A percentile compares a stretch with the other conserved stretches of the same genome.
Evolutionary conservation across 768 basidiomycete genomes (phyloP).

Genomic region (Phallus indusiatus): DNA sequence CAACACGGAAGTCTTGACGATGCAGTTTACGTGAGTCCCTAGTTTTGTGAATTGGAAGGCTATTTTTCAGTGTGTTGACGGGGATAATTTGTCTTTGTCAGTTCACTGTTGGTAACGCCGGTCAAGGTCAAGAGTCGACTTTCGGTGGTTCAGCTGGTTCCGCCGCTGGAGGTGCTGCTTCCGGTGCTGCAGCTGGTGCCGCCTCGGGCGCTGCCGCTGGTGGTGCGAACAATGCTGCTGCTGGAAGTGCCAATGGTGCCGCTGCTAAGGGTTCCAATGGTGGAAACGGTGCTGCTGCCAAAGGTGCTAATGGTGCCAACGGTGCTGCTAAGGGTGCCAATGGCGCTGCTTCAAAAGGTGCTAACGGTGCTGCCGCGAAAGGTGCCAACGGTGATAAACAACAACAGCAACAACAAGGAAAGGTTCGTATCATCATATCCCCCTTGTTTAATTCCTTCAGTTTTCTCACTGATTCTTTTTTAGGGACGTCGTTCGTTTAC

Average conservation of each 20-base stretch:
- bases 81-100: slow-evolving; percentile 25
- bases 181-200: slow-evolving; percentile 8
- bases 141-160: slow-evolving; percentile 10
- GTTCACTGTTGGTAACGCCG: slow-evolving; percentile 14
- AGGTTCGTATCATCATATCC: not conserved
- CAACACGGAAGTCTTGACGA: slow-evolving; percentile 57
- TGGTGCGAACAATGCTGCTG: slow-evolving; percentile 8
- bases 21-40: slow-evolving; percentile 40
- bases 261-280: not conserved
- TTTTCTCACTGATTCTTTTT: not conserved
- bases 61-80: not conserved
- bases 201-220: slow-evolving; percentile 11
- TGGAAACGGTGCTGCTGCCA: not conserved
- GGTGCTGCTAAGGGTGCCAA: not conserved
- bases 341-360: not conserved
- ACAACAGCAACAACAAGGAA: not conserved
- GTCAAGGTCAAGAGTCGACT: slow-evolving; percentile 5
- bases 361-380: not conserved
- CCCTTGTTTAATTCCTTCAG: not conserved
- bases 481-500: slow-evolving; percentile 5
- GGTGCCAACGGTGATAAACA: not conserved
- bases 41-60: slow-evolving; percentile 4
- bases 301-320: not conserved
- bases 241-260: not conserved
- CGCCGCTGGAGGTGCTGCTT: slow-evolving; percentile 9